Base-by-base conservation (phyloP, 106 monocot genomes). In the Hemerocallis citrina region DNA sequence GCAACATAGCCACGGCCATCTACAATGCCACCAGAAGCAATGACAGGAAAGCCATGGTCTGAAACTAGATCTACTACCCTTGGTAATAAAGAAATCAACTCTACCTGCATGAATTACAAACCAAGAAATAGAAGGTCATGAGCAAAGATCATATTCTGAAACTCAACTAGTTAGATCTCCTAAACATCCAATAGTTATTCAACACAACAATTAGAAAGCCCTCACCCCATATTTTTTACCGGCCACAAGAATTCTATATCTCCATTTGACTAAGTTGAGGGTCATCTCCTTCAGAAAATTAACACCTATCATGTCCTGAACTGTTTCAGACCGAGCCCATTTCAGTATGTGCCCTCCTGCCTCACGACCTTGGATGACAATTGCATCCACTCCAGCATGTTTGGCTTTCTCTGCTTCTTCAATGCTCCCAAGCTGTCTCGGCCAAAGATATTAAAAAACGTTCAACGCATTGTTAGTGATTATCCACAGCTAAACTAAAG, bases 291-390 rank as follows among this genome's bases (percentile, higher is more conserved):
- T n/a, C n/a, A n/a, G n/a, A n/a, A n/a, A n/a, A n/a, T n/a, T n/a
- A n/a, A n/a, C n/a, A n/a, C n/a, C n/a, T n/a, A n/a, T n/a, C n/a
- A n/a, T n/a, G n/a, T n/a, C n/a, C n/a, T n/a, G n/a, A n/a, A n/a
- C n/a, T n/a, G n/a, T n/a, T n/a, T n/a, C n/a, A n/a, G n/a, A n/a
- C n/a, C n/a, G n/a, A n/a, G n/a, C n/a, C n/a, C n/a, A n/a, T n/a
- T n/a, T n/a, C n/a, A n/a, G n/a, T n/a, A n/a, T n/a, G n/a, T 88
- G 87, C 1, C 87, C 87, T 25, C 87, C 87, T 20, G 87, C 87
- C 29, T 88, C 87, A 51, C 14, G 69, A 45, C 87, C 79, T 75
- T 88, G 87, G 64, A 88, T 79, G 42, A 88, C 74, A 55, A 88
- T 73, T 45, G 68, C 74, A 79, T 88, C 87, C 1, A 88, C 87